phyloP scores from a whole-genome alignment of 768 basidiomycete species.

The Trametes villosa region DNA sequence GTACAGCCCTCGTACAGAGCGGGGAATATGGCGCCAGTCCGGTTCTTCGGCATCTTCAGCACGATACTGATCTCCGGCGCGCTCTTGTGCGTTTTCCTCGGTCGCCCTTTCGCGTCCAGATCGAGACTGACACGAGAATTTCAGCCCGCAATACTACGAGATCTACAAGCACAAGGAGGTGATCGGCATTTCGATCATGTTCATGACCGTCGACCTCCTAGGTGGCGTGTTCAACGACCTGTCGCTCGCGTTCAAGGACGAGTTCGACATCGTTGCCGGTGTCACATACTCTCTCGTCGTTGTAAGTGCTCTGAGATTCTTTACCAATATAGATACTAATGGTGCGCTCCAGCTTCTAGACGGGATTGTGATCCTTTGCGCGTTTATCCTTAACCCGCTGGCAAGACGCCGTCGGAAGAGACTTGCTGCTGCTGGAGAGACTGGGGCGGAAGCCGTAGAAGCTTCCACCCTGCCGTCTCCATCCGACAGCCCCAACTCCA shows the following conservation, averaged over 20 bases:
- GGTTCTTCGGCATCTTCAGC: slow-evolving; percentile 65
- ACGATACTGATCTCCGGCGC: slow-evolving; percentile 59
- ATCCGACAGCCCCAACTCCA: no score
- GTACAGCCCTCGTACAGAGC: slow-evolving; percentile 41
- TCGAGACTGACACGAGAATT: slow-evolving; percentile 26
- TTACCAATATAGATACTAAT: background rate
- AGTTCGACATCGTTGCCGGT: slow-evolving; percentile 67
- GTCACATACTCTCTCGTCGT: slow-evolving; percentile 69
- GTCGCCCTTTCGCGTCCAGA: background rate
- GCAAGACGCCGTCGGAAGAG: slow-evolving; percentile 43
- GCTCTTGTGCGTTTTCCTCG: slow-evolving; percentile 41
- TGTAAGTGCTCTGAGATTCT: slow-evolving; percentile 12
- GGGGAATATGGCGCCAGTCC: slow-evolving; percentile 44
- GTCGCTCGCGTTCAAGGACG: slow-evolving; percentile 65
- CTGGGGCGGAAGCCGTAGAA: no score
- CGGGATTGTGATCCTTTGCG: slow-evolving; percentile 59
- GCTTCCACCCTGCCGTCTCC: no score
- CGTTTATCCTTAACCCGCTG: slow-evolving; percentile 67
- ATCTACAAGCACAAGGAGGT: slow-evolving; percentile 69
- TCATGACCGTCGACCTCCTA: slow-evolving; percentile 70
- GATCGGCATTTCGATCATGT: slow-evolving; percentile 67
- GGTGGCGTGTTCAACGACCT: slow-evolving; percentile 74
- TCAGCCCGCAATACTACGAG: slow-evolving; percentile 72
- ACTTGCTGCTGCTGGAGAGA: background rate
- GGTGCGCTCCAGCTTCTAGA: slow-evolving; percentile 58